These are phyloP conservation scores for Leccinum subgranulosum DNA, from an alignment of 768 basidiomycete species.

Conservation along the genomic window DNA sequence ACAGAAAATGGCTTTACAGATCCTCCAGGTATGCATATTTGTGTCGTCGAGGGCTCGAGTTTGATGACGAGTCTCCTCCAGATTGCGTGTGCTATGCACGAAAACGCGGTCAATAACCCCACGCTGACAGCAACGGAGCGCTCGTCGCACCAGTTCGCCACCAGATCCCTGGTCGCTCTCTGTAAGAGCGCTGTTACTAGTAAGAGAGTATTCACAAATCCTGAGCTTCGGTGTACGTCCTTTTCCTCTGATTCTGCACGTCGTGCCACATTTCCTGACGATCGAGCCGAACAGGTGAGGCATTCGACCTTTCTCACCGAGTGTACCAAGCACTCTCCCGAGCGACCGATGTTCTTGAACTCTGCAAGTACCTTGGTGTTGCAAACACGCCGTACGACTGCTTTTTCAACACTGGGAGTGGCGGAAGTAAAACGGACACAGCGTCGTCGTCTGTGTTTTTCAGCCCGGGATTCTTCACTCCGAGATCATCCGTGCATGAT, in stretches of 20 bases:
- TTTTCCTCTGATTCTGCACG: not conserved
- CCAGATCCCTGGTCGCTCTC: conserved; percentile 4
- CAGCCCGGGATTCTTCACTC: not conserved
- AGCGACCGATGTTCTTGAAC: conserved; percentile 2
- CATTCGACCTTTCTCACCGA: not conserved
- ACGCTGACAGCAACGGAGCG: conserved; percentile 3
- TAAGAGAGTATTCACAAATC: not conserved
- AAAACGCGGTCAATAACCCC: conserved; percentile 19
- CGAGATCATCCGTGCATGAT: not conserved
- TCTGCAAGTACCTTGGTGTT: conserved; percentile 1
- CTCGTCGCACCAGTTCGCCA: conserved; percentile 9
- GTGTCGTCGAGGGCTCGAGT: not conserved
- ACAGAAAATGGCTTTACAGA: conserved; percentile 16
- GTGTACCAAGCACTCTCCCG: conserved; percentile 1
- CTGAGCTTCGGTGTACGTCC: conserved; percentile 16
- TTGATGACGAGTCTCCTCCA: conserved; percentile 4
- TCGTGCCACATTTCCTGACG: not conserved
- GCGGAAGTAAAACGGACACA: not conserved
- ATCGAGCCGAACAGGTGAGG: conserved; percentile 8
- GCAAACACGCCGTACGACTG: not conserved
- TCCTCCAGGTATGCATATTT: conserved; percentile 16
- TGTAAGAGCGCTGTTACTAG: not conserved
- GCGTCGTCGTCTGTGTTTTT: not conserved
- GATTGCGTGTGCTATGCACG: conserved; percentile 24
- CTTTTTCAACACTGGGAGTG: not conserved